Base-by-base conservation (phyloP, 371 early-diverging fungal species). In the Mortierella polycephala region DNA sequence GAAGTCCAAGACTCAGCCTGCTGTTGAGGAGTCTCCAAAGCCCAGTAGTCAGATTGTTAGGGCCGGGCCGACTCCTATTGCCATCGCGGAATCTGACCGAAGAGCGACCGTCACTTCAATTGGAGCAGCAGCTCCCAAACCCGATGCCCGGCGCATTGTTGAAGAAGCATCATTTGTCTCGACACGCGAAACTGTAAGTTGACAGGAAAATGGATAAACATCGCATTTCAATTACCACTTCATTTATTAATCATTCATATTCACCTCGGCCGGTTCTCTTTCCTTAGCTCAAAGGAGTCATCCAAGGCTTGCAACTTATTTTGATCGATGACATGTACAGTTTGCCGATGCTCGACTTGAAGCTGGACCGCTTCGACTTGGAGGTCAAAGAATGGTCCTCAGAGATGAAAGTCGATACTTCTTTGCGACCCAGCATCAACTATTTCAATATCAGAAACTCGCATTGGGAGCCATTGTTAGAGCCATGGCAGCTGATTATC, bases 391-490 rank as follows among this genome's bases (percentile, higher is more conserved):
- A 99, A 71, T 99, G 99, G 99, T 93, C 94, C 0, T 85, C 91
- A 9, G 81, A 86, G 84, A 74, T 96, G 68, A 90, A 91, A 20
- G 88, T 95, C 12, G 88, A 93, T 64, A 88, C 91, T 5, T 85
- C 89, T 2, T 80, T 98, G 14, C 82, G 86, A 30, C 70, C 96
- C 23, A 89, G 90, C 59, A 89, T 93, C 62, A 97, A 97, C 71
- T 96, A 93, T 82, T 99, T 95, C 72, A 98, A 99, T 83, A 84
- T 96, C 57, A 93, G 94, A 60, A 98, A 96, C 81, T 98, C 99
- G 11, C 96, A 97, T 73, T 99, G 99, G 99, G 99, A 99, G 80
- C 98, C 99, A 0, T 64, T 99, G 30, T 67, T 98, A 23, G 99
- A 99, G 81, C 95, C 96, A 0, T 98, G 96, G 96, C 84, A 85